Evolutionary conservation across 1,139 yeast species (phyloP), one percentile per base, ranked within the genome.

Genomic region (Geotrichum aggregatum): DNA sequence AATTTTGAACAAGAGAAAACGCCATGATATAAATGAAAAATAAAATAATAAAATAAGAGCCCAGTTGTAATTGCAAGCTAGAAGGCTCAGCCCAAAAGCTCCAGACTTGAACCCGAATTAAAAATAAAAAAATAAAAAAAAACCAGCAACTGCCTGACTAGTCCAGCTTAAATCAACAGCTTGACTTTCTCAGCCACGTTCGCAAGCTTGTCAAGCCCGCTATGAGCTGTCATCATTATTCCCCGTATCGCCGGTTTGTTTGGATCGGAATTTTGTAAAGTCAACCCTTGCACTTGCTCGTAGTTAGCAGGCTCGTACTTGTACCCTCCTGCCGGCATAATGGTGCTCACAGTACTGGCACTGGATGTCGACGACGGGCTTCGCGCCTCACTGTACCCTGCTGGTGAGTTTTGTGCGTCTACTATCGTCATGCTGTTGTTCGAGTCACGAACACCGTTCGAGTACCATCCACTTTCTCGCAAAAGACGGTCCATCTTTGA

Each of bases 161-260:
- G n/a, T n/a, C n/a, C n/a, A 13, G 31, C 5, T 41, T 28, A 41
- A 14, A 41, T 22, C 22, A 41, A 28, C 33, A 45, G 34, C 36
- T 45, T 45, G 18, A 45, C 49, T 18, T 45, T 45, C 31, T 47
- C 46, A 10, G 50, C 50, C 24, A 38, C 45, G 13, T 33, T 47
- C 13, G 50, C 50, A 21, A 47, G 34, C 39, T 24, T 28, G 31
- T 47, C 50, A 7, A 47, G 45, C 36, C 50, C 50, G 14, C 49
- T 36, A 16, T 33, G 38, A 18, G 18, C 18, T 1, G 43, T 35
- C 47, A 43, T 31, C 47, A 43, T 43, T 2, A 31, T 21, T 4
- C 47, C 34, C 18, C 47, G 11, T 10, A 43, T n/a, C 35, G 24
- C 24, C 14, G 45, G 41, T 21, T 39, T 39, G 16, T 21, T 22